Base-by-base conservation (phyloP, 2,329 filamentous ascomycete species). In the Aspergillus udagawae region DNA sequence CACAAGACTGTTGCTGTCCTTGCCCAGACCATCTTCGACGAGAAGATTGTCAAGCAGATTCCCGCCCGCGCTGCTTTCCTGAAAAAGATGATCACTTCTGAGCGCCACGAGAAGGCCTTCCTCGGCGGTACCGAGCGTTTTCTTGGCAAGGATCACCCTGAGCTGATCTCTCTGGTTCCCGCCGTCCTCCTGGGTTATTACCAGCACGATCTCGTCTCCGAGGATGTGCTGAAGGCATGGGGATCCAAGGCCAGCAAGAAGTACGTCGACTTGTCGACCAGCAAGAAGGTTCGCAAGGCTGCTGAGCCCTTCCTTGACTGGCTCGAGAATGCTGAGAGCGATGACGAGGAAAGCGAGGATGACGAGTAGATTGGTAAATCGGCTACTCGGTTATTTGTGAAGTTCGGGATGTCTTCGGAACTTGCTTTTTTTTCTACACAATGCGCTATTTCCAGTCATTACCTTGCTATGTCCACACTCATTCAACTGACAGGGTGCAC, bases 191-290 rank as follows among this genome's bases (percentile, higher is more conserved):
- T 96, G 75, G 84, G 89, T 69, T 89, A 93, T 79, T 99, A 97
- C 78, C 86, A 97, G 77, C 83, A 91, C 69, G 94, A 99, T 66
- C 83, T 99, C 55, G 80, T 96, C 68, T 86, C 83, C 52, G 94
- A 99, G 80, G 92, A 96, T 62, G 85, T 92, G 17, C 86, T 96
- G 72, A 90, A 88, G 77, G 88, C 88, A 67, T 99, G 94, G 93
- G 93, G 92, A 64, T 83, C 85, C 72, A 96, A 94, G 83, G 92
- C 93, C 58, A 96, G 91, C 85, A 97, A 96, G 88, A 97, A 97
- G 82, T 97, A 97, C 74, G 90, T 95, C 67, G 93, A 97, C 73
- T 77, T 95, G 60, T 74, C 87, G 59, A 92, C 87, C 60, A 96
- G 91, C 79, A 93, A 92, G 83, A 96, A 95, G 83, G 92, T 97